Base-by-base conservation (phyloP, 495 filamentous ascomycete genomes). In the Cercophora scortea region DNA sequence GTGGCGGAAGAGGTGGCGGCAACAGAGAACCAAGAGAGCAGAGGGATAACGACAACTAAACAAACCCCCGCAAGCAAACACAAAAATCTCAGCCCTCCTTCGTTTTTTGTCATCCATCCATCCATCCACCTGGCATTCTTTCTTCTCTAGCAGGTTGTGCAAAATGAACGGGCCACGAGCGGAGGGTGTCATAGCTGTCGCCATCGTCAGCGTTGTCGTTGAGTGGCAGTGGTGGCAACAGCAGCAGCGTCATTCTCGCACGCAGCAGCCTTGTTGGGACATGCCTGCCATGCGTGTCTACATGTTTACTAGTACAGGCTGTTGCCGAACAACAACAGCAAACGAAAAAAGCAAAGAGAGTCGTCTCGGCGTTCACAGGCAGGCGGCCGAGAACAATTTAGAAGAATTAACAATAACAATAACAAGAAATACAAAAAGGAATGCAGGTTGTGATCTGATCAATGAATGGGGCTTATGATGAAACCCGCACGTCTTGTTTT, bases 1-100 rank as follows among this genome's bases (percentile, higher is more conserved):
- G 36, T 8, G 36, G 70, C 42, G 60, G 69, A 25, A 54, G 74
- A 13, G 66, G 73, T 45, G 68, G 70, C 17, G 61, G 69, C 47
- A 62, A 54, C 33, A 61, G 68, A 41, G 65, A 73, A 54, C 69
- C 67, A 1, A 61, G 71, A 43, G 70, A 75, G 61, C 71, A 69
- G 25, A 58, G 67, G 49, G 67, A 62, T 43, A 51, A 52, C 47
- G 57, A 44, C 51, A 62, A 67, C 48, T 62, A 60, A 51, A 58
- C 9, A 47, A 44, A 41, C n/a, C n/a, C n/a, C n/a, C n/a, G n/a
- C n/a, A 49, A 39, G 5, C 25, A 2, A 25, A 25, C 25, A 5
- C 5, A 25, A 2, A 25, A 25, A 25, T 25, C 25, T 5, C 36
- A 59, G 16, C 17, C 16, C 8, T 42, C 15, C 16, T 15, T 16